phyloP scores from a whole-genome alignment of 352 stramenopile species.

The Phytophthora cajani region DNA sequence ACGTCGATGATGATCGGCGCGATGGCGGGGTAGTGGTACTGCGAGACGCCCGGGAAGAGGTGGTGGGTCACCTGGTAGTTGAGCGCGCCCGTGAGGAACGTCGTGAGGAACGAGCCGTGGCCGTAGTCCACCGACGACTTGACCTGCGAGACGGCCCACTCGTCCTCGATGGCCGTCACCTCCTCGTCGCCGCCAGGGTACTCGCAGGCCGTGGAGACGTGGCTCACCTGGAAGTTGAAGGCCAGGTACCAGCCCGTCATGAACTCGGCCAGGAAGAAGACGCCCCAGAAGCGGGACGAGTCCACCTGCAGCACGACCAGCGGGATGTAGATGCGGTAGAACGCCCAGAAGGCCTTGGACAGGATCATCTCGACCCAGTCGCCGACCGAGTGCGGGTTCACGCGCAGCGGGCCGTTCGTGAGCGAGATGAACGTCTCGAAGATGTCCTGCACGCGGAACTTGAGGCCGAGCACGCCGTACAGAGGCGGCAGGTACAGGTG shows the following conservation, averaged over 20 bases:
- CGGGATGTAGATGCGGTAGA: slow-evolving; percentile 91
- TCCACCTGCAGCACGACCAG: slow-evolving; percentile 76
- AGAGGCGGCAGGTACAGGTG: slow-evolving; percentile 94
- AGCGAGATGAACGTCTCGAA: slow-evolving; percentile 88
- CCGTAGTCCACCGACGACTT: slow-evolving; percentile 96
- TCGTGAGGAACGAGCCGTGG: slow-evolving; percentile 79
- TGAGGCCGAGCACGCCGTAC: slow-evolving; percentile 94
- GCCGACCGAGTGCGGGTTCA: slow-evolving; percentile 87
- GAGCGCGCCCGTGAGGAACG: slow-evolving; percentile 95
- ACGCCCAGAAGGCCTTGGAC: slow-evolving; percentile 89
- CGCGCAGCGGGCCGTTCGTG: slow-evolving; percentile 90
- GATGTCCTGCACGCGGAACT: slow-evolving; percentile 94
- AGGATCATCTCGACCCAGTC: slow-evolving; percentile 87
- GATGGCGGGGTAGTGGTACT: slow-evolving; percentile 93
- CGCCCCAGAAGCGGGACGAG: slow-evolving; percentile 64
- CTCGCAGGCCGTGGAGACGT: slow-evolving; percentile 91
- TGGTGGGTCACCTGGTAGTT: slow-evolving; percentile 98
- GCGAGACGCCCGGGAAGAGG: slow-evolving; percentile 93
- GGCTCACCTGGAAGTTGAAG: slow-evolving; percentile 94
- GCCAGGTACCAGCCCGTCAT: slow-evolving; percentile 93
- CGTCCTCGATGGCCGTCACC: slow-evolving; percentile 74
- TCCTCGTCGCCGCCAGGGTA: slow-evolving; percentile 82
- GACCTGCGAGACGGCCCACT: slow-evolving; percentile 94
- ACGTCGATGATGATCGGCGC: slow-evolving; percentile 93
- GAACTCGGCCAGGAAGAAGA: slow-evolving; percentile 91